Conservation (phyloP, 2,329 filamentous ascomycete species). For the Beauveria caledonica region DNA sequence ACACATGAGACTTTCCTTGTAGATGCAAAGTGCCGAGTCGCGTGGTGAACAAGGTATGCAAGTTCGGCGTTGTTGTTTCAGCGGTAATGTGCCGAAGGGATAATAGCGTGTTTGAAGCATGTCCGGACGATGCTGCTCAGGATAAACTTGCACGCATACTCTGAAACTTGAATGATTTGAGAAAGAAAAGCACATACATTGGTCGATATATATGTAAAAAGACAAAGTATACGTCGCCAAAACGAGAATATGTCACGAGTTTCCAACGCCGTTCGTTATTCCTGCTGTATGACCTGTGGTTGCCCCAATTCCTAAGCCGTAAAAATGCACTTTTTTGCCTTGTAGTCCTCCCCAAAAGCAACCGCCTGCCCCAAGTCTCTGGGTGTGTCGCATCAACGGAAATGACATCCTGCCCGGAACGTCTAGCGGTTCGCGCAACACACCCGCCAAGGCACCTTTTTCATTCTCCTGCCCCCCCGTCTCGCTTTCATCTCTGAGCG, state of each 20-base stretch:
- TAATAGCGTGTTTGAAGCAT: neutral
- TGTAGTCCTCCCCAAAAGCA: no score
- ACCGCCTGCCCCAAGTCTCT: no score
- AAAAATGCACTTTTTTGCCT: neutral
- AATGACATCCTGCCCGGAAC: no score
- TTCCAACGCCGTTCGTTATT: neutral
- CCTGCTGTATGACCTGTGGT: neutral
- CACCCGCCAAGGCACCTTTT: no score
- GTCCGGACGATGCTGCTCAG: neutral
- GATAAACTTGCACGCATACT: neutral
- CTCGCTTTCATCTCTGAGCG: slow-evolving; percentile 15
- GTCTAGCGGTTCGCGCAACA: no score
- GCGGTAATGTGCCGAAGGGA: neutral
- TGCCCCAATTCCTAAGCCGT: neutral
- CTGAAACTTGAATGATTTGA: neutral
- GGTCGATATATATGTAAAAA: neutral
- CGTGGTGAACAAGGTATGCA: no score
- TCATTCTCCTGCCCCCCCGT: neutral
- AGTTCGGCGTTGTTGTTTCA: neutral
- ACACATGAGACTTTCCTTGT: no score
- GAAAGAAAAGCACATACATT: neutral
- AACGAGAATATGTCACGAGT: neutral
- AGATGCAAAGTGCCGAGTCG: no score
- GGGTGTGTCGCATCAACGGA: no score
- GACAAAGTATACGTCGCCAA: neutral